Conservation (phyloP, 495 filamentous ascomycete genomes). For the Hyphodiscus hymeniophilus region DNA sequence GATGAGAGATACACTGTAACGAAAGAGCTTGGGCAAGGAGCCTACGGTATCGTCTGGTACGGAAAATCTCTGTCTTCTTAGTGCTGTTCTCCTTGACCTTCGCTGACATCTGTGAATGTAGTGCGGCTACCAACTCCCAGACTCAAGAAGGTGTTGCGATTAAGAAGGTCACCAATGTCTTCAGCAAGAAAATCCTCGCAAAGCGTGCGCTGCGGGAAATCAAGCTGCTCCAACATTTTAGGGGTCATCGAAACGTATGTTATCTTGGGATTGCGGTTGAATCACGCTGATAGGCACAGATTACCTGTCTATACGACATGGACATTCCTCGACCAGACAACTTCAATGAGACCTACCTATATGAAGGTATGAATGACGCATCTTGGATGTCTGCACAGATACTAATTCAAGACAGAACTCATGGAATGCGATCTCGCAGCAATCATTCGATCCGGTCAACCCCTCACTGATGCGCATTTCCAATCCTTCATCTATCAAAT, state of each 20-base stretch:
- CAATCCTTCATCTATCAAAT: constrained; percentile 95
- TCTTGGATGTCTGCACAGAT: not conserved
- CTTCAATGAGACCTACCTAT: constrained; percentile 98
- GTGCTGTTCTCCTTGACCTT: not conserved
- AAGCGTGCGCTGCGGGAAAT: constrained; percentile 97
- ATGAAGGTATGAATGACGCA: constrained; percentile 62
- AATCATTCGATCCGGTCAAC: constrained; percentile 94
- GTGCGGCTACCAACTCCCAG: constrained; percentile 85
- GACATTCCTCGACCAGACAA: constrained; percentile 96
- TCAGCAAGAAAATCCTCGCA: constrained; percentile 99
- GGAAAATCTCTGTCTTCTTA: constrained; percentile 17
- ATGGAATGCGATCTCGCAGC: constrained; percentile 99
- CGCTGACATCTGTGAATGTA: constrained; percentile 27
- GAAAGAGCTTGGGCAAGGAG: constrained; percentile 96
- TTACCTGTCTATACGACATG: constrained; percentile 99
- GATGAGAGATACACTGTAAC: constrained; percentile 97
- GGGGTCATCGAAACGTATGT: constrained; percentile 60
- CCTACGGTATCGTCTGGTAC: constrained; percentile 98
- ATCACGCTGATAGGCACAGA: constrained; percentile 46
- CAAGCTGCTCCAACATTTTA: constrained; percentile 96
- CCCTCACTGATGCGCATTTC: constrained; percentile 92
- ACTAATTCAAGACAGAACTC: constrained; percentile 55
- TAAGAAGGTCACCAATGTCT: constrained; percentile 99
- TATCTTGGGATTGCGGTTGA: not conserved
- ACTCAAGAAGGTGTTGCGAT: constrained; percentile 96